These are phyloP conservation scores for Paspalum notatum DNA, from an alignment of 176 grass and related monocot species.

Conservation along the genomic window DNA sequence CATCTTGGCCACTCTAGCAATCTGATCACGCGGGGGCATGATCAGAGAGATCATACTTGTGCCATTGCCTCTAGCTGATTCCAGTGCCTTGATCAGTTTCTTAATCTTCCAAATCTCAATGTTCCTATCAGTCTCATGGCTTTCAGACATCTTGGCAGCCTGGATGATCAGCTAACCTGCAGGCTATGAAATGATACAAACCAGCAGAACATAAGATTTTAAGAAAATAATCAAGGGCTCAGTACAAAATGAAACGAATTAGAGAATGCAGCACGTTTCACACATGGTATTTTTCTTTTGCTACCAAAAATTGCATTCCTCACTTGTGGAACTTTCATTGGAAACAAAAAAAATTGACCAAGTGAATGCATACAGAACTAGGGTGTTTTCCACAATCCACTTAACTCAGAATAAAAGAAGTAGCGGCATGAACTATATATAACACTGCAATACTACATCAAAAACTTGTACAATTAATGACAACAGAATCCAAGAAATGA, in stretches of 20 bases:
- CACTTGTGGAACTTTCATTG: not conserved
- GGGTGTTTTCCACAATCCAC: not conserved
- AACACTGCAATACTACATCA: not conserved
- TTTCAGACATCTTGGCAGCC: constrained; percentile 52
- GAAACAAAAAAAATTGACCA: not conserved
- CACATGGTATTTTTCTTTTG: not conserved
- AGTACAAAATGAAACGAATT: not conserved
- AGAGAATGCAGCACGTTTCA: not conserved
- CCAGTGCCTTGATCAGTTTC: constrained; percentile 58
- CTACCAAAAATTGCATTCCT: not conserved
- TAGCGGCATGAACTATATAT: not conserved
- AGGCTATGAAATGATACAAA: not conserved
- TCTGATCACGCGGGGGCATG: constrained; percentile 61
- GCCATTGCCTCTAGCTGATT: constrained; percentile 64
- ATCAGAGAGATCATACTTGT: constrained; percentile 68
- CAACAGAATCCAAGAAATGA: not conserved
- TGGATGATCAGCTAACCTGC: constrained; percentile 34
- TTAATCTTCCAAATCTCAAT: constrained; percentile 74
- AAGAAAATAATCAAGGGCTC: not conserved
- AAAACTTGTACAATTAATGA: not conserved
- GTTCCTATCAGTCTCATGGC: constrained; percentile 58
- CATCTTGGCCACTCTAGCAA: constrained; percentile 60
- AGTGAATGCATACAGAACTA: not conserved
- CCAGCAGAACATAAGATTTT: not conserved
- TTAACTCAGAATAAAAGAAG: not conserved